Base-by-base conservation (phyloP, 345 rosid species). In the Rhizophora apiculata region DNA sequence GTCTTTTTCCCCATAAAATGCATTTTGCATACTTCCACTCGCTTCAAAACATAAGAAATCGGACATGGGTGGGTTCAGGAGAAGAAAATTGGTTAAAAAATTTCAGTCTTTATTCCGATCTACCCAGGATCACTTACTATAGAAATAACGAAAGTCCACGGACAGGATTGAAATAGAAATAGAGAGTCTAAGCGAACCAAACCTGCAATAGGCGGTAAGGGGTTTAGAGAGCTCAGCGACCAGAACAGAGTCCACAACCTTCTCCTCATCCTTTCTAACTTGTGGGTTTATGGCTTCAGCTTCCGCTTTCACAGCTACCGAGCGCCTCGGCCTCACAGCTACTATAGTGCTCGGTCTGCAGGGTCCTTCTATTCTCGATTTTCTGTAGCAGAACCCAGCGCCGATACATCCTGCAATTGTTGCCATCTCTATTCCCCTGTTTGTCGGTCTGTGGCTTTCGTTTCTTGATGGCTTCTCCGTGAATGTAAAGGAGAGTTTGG, bases 201-300 rank as follows among this genome's bases (percentile, higher is more conserved):
- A 92, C 98, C 93, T 86, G 89, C 96, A 93, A 69, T 90, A 90
- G 34, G 98, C 82, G 52, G 93, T 90, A 67, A 90, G 89, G 56
- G 88, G 87, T 80, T 88, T 91, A 59, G 96, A 74, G 67, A 94
- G 96, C 70, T 93, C 96, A 19, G 90, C 77, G 65, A 87, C 85
- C 0, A 84, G 72, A 10, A 90, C 90, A 3, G 98, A 68, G 74
- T 90, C 96, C 64, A 90, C 98, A 6, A 94, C 98, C 62, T 91
- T 94, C 21, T 82, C 95, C 57, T 91, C 98, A n/a, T 61, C 73
- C 88, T 89, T 94, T 73, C 97, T 87, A 67, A 91, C 83, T 52
- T 83, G 90, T 0, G 88, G 90, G 68, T 94, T 94, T 37, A 94
- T 89, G 26, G 82, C 82, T 30, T 74, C 83, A 0, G 73, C 91